These are phyloP conservation scores for Xylaria sp. DNA, from an alignment of 495 filamentous ascomycete species.

Conservation along the genomic window DNA sequence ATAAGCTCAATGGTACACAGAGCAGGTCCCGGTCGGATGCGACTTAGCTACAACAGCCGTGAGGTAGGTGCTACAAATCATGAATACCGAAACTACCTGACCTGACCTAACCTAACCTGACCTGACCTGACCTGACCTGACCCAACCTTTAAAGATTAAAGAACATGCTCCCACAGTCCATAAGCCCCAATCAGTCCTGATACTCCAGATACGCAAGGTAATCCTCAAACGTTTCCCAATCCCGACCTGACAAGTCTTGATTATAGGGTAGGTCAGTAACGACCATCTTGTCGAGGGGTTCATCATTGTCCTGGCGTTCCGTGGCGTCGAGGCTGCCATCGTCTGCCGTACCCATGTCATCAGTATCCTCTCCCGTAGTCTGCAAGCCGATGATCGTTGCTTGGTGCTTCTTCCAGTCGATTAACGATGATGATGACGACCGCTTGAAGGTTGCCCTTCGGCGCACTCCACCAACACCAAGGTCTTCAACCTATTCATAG, in stretches of 20 bases:
- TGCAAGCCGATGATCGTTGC: slow-evolving; percentile 13
- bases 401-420: slow-evolving; percentile 23
- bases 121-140: background rate
- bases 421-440: background rate
- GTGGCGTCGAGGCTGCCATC: background rate
- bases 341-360: background rate
- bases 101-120: background rate
- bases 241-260: slow-evolving; percentile 11
- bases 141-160: background rate
- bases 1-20: background rate
- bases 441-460: slow-evolving; percentile 6
- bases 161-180: background rate
- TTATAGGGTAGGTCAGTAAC: slow-evolving; percentile 23
- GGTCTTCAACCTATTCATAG: slow-evolving; percentile 19
- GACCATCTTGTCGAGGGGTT: slow-evolving; percentile 16
- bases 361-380: slow-evolving; percentile 5
- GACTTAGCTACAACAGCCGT: background rate
- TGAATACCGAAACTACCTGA: background rate
- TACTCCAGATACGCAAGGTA: slow-evolving; percentile 26
- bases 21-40: background rate
- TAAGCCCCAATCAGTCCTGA: background rate
- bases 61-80: background rate
- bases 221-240: slow-evolving; percentile 24
- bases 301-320: slow-evolving; percentile 17
- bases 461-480: slow-evolving; percentile 17